phyloP scores from a whole-genome alignment of 2,329 filamentous ascomycete species.

The Cercospora zeae-maydis region DNA sequence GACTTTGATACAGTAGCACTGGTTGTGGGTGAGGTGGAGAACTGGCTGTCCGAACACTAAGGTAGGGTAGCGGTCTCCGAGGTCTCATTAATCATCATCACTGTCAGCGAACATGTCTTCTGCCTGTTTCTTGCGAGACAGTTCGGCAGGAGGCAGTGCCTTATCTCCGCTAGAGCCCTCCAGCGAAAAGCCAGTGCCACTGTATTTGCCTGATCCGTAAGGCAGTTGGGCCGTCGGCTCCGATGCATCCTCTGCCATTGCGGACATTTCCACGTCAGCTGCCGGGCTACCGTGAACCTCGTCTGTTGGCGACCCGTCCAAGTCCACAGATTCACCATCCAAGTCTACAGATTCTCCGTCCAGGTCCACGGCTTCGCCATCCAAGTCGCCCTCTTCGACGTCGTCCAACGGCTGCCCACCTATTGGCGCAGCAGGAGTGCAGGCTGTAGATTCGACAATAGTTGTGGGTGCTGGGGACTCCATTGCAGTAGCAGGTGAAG shows the following conservation, averaged over 20 bases:
- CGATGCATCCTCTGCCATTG: background rate
- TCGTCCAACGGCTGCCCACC: conserved; percentile 41
- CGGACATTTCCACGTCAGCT: background rate
- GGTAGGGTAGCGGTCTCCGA: background rate
- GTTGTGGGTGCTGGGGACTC: conserved; percentile 14
- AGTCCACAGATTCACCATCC: conserved; percentile 31
- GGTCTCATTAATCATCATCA: conserved; percentile 48
- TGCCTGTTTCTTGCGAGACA: conserved; percentile 65
- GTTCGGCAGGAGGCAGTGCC: conserved; percentile 16
- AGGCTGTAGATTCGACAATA: background rate
- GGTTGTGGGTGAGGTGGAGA: background rate
- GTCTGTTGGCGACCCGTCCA: conserved; percentile 46
- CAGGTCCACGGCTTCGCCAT: conserved; percentile 15
- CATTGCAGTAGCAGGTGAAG: conserved; percentile 25
- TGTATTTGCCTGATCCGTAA: background rate
- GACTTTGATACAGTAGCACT: background rate
- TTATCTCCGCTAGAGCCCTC: conserved; percentile 25
- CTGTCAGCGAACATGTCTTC: conserved; percentile 87
- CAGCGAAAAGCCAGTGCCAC: conserved; percentile 27
- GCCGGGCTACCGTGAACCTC: conserved; percentile 16
- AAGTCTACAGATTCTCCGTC: conserved; percentile 12
- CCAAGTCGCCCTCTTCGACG: conserved; percentile 43
- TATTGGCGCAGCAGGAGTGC: background rate
- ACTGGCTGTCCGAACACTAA: background rate
- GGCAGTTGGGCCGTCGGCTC: background rate